These are phyloP conservation scores for Blastobotrys elegans DNA, from an alignment of 1,139 yeast species.

Conservation along the genomic window DNA sequence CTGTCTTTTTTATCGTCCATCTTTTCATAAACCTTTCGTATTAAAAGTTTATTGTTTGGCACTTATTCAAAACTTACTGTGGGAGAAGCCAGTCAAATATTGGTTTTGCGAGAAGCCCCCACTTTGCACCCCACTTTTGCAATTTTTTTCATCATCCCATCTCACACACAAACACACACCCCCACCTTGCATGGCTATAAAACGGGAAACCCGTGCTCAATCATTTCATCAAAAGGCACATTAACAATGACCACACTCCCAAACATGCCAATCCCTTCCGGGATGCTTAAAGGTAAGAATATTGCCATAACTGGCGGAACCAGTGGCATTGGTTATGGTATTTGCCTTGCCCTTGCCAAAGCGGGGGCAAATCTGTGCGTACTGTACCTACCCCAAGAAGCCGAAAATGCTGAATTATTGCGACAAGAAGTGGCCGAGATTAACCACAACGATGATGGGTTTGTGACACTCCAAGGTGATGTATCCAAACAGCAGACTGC, in stretches of 20 bases:
- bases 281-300: slow-evolving; percentile 16
- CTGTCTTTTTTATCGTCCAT: neutral
- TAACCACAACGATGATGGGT: slow-evolving; percentile 24
- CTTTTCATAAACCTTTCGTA: too few relatives aligned
- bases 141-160: too few relatives aligned
- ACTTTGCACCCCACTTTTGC: too few relatives aligned
- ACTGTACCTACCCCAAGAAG: slow-evolving; percentile 25
- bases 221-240: neutral
- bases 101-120: too few relatives aligned
- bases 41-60: too few relatives aligned
- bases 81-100: too few relatives aligned
- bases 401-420: slow-evolving; percentile 20
- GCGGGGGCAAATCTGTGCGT: slow-evolving; percentile 26
- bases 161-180: too few relatives aligned
- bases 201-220: too few relatives aligned
- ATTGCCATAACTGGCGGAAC: slow-evolving; percentile 39
- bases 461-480: slow-evolving; percentile 41
- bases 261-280: slow-evolving; percentile 1
- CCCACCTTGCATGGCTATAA: too few relatives aligned
- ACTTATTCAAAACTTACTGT: too few relatives aligned
- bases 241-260: slow-evolving; percentile 3
- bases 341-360: slow-evolving; percentile 35
- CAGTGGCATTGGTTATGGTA: slow-evolving; percentile 39
- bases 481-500: slow-evolving; percentile 40
- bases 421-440: slow-evolving; percentile 28